Evolutionary conservation across 23 red algal genomes (phyloP).

Genomic region (Cyanidiococcus yangmingshanensis): DNA sequence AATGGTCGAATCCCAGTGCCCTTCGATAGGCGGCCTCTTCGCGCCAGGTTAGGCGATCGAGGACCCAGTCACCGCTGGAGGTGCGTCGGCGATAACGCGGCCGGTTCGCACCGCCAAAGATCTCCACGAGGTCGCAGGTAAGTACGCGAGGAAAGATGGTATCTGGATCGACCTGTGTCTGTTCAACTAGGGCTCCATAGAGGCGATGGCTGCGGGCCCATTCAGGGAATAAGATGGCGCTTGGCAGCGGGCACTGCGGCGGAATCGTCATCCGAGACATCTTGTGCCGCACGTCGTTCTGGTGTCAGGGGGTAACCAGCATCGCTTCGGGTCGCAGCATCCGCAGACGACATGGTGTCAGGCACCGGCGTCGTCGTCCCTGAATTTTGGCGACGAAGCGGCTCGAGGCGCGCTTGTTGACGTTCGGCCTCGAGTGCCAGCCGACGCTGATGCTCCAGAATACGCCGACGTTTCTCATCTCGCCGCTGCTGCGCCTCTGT

Average conservation of each 20-base stretch:
- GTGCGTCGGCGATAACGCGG: slow-evolving; percentile 1
- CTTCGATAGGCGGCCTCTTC: background rate
- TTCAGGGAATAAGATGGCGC: slow-evolving; percentile 8
- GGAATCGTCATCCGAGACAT: slow-evolving; percentile 20
- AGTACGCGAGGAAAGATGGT: slow-evolving; percentile 22
- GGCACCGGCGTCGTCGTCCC: background rate
- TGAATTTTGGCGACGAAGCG: background rate
- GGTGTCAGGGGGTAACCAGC: background rate
- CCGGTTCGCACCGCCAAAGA: slow-evolving; percentile 20
- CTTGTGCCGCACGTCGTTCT: background rate
- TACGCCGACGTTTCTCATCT: slow-evolving; percentile 11
- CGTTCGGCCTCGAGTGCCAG: slow-evolving; percentile 2
- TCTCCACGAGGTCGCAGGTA: slow-evolving; percentile 26
- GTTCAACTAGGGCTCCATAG: slow-evolving; percentile 6
- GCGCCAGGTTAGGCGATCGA: slow-evolving; percentile 10
- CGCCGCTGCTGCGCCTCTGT: background rate
- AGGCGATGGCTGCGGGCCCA: slow-evolving; percentile 24
- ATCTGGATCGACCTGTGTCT: slow-evolving; percentile 23
- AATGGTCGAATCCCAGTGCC: slow-evolving; percentile 3
- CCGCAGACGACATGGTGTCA: background rate
- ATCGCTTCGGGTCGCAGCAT: background rate
- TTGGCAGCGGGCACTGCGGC: slow-evolving; percentile 21
- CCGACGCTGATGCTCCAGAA: background rate
- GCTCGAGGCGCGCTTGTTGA: background rate
- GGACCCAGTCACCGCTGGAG: slow-evolving; percentile 19